Percentiles rank a stretch among this genome's conserved stretches.
Conservation (phyloP, 257 asterid species). For the Galeopsis tetrahit region DNA sequence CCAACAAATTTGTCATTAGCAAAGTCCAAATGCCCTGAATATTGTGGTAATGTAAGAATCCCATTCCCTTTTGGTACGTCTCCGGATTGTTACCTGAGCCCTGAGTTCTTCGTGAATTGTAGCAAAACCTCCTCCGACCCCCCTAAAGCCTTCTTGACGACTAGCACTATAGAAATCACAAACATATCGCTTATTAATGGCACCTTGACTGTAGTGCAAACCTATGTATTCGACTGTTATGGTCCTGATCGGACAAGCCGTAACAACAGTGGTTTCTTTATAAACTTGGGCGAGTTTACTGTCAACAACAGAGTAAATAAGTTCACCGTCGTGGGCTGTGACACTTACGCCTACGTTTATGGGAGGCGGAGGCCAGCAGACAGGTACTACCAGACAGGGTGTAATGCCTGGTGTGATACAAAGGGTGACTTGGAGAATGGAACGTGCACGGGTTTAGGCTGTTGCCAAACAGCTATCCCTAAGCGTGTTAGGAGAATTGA, state of each 20-base stretch:
- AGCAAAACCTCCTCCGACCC: conserved; percentile 1
- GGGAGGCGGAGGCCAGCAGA: conserved; percentile 8
- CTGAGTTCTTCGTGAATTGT: conserved; percentile 25
- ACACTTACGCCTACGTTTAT: conserved; percentile 13
- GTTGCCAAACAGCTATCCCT: conserved; percentile 39
- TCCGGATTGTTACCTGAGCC: neutral
- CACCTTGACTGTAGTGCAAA: conserved; percentile 17
- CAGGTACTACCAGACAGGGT: conserved; percentile 32
- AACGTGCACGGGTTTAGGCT: conserved; percentile 38
- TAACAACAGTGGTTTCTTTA: fast-evolving
- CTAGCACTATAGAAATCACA: neutral
- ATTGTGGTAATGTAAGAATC: conserved; percentile 5
- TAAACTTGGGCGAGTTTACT: fast-evolving
- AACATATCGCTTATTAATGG: conserved; percentile 31
- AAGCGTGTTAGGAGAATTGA: neutral
- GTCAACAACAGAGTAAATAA: conserved; percentile 33
- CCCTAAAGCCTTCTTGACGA: neutral
- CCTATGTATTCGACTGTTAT: conserved; percentile 29
- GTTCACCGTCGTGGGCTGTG: conserved; percentile 45
- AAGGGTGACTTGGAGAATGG: neutral
- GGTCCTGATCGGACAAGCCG: neutral
- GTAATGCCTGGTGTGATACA: conserved; percentile 30
- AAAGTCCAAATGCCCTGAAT: neutral
- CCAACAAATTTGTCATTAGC: neutral
- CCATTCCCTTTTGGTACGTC: conserved; percentile 48